Evolutionary conservation across 1,284 basidiomycete genomes (phyloP), one percentile per base, ranked within the genome.

Genomic region (Rhodotorula glutinis): DNA sequence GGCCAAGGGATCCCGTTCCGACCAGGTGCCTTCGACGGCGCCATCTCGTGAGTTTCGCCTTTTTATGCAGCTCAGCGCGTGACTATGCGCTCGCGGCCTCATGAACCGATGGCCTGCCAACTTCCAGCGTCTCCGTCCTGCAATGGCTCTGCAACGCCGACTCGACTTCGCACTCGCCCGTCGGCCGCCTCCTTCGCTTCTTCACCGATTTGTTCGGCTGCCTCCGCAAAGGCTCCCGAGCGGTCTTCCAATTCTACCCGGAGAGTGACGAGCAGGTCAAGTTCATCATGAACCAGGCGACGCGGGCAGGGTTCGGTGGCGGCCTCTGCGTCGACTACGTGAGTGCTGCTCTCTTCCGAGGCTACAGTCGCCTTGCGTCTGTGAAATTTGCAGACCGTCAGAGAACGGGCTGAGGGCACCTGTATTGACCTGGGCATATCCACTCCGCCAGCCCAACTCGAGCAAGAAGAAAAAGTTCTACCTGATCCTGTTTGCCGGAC

Each of bases 111-210:
- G 25, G 14, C 2, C 55, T 29, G 46, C 46, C 29, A 14, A 17
- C 64, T 7, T 21, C 7, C 74, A 96, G 93, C 77, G 91, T 99
- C 77, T 98, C 96, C 27, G 96, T 98, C 30, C 83, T 99, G 4
- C 96, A 99, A 81, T 99, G 96, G 96, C 84, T 99, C 0, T 85
- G 98, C 69, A 99, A 98, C 78, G 95, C 96, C 49, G 96, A 98
- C 79, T 89, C 92, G 38, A 88, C 90, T 4, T 87, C 91, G 70
- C 90, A 92, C 65, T 95, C 93, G 3, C 96, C 96, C 0, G 90
- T 93, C 0, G 89, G 92, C 75, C 90, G 96, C 53, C 85, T 98
- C 43, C 86, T 85, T 33, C 87, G 90, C 46, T 99, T 99, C 83
- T 99, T 99, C 83, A 94, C 92, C 41, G 96, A 95, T 16, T 85